Evolutionary conservation across 768 basidiomycete genomes (phyloP), one percentile per base, ranked within the genome.

Genomic region (Candolleomyces eurysporus): DNA sequence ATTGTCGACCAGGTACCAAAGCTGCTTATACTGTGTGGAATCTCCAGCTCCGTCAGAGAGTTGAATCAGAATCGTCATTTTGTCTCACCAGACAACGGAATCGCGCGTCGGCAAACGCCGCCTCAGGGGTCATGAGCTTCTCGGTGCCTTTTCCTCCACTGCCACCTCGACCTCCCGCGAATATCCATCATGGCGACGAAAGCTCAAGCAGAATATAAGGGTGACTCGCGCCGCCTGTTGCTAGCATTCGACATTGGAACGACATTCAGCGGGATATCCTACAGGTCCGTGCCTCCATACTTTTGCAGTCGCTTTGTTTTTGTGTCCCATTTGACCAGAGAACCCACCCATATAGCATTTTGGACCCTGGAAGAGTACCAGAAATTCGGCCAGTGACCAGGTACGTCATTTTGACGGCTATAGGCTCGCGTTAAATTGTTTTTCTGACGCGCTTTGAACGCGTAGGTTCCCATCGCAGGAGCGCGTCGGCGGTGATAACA

Each of bases 361-460:
- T 48, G 46, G 46, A 48, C 46, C 46, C 46, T 48, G 46, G 46
- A 48, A 48, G 21, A 17, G 7, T 48, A 17, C 46, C 46, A n/a
- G 67, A 74, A 53, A 78, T 79, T 22, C 68, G 69, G 22, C 75
- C 74, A 4, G 80, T 81, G 66, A 82, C 65, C 52, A 71, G 67
- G 76, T 57, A 21, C 13, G 56, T 22, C 14, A 1, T 45, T 7
- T 73, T 64, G 8, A 66, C 65, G 53, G 70, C 26, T 26, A 26
- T 63, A 21, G 14, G 1, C 13, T 43, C 11, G n/a, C n/a, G 19
- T 17, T 0, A 16, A 19, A 32, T 42, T 13, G 17, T 31, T n/a
- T 31, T 36, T 42, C n/a, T 53, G 48, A 51, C 46, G 46, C 46
- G 21, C 4, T n/a, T 17, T 48, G 21, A 48, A 48, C 17, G 6